Conservation (phyloP, 1,284 basidiomycete species). For the Fomes fomentarius region DNA sequence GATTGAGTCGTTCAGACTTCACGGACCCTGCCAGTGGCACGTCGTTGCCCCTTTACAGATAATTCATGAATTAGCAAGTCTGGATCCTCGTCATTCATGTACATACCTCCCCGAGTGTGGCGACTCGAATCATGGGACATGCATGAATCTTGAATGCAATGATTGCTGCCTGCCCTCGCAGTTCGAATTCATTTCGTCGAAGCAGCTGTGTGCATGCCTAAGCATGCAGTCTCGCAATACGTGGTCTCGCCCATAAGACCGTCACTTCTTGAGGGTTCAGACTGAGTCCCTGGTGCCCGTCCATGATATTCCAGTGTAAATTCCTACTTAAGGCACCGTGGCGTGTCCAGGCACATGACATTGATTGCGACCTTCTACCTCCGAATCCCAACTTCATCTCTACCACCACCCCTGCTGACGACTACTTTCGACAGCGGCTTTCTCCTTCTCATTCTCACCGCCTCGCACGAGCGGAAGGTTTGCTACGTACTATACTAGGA, state of each 20-base stretch:
- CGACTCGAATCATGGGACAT: too few relatives aligned
- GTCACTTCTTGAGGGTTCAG: not conserved
- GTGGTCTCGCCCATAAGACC: not conserved
- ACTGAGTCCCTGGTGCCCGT: not conserved
- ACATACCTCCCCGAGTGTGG: not conserved
- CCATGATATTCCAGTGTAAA: conserved; percentile 1
- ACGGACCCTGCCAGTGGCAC: too few relatives aligned
- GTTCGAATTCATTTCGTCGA: not conserved
- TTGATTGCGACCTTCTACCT: not conserved
- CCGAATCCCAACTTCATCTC: not conserved
- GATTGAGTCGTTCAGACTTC: too few relatives aligned
- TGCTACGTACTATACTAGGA: conserved; percentile 5
- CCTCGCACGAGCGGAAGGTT: conserved; percentile 1
- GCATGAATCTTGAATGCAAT: too few relatives aligned
- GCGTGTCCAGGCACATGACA: conserved; percentile 8
- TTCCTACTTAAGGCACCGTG: not conserved
- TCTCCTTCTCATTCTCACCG: not conserved
- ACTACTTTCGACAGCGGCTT: not conserved
- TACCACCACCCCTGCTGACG: not conserved
- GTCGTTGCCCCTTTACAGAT: too few relatives aligned
- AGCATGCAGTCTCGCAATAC: not conserved
- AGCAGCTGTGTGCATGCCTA: not conserved
- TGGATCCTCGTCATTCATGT: not conserved
- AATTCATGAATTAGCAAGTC: too few relatives aligned
- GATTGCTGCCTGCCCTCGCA: not conserved